These are phyloP conservation scores for Pseudogymnoascus sp. DNA, from an alignment of 2,329 filamentous ascomycete species.

Conservation along the genomic window DNA sequence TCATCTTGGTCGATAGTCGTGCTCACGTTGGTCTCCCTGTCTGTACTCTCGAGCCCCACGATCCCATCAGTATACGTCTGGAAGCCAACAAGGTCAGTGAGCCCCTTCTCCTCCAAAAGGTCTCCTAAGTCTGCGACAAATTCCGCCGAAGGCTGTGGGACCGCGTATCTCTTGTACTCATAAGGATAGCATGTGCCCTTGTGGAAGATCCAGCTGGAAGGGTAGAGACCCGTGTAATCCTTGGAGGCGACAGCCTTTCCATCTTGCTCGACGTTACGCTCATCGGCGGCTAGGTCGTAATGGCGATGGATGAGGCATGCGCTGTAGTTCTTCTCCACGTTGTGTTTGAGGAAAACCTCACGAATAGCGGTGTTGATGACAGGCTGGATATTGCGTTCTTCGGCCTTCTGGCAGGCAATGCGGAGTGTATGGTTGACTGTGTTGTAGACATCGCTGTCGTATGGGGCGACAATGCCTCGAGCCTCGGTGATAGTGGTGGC, in stretches of 20 bases:
- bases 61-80: background rate
- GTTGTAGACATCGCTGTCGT: background rate
- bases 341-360: conserved; percentile 1
- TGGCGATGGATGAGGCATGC: background rate
- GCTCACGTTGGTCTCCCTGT: background rate
- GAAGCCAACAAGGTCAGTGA: background rate
- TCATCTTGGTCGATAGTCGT: background rate
- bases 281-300: background rate
- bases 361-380: background rate
- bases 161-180: background rate
- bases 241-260: background rate
- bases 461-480: background rate
- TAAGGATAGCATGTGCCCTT: background rate
- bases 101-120: background rate
- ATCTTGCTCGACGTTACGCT: background rate
- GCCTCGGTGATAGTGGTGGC: background rate
- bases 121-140: background rate
- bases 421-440: background rate
- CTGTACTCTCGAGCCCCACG: background rate
- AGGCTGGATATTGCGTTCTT: background rate
- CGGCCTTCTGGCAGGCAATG: background rate
- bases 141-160: background rate
- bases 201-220: background rate
- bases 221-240: background rate
- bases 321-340: background rate